Conservation (phyloP, 768 basidiomycete genomes). For the Boletus insuetus region DNA sequence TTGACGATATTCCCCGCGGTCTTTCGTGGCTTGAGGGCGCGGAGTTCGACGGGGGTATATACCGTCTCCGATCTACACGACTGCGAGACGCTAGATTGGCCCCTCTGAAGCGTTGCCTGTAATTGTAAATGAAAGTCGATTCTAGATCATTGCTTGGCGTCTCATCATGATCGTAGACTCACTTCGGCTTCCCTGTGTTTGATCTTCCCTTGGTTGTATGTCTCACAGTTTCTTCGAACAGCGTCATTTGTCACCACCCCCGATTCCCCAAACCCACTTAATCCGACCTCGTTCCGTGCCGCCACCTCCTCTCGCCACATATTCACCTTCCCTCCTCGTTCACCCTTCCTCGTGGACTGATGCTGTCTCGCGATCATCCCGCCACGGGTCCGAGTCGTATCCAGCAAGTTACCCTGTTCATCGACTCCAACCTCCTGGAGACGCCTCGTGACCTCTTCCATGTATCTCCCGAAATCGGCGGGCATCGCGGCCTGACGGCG, state of each 20-base stretch:
- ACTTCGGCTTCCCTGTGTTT: constrained; percentile 24
- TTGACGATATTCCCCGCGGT: not conserved
- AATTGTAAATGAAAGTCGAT: not conserved
- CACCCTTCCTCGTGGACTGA: constrained; percentile 15
- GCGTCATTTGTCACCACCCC: constrained; percentile 11
- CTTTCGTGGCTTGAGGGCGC: constrained; percentile 18
- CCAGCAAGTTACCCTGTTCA: constrained; percentile 25
- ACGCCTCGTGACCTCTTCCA: constrained; percentile 35
- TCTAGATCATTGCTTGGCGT: not conserved
- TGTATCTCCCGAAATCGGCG: constrained; percentile 27
- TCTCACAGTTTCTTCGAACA: constrained; percentile 12
- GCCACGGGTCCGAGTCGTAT: constrained; percentile 14
- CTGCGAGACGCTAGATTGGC: constrained; percentile 20
- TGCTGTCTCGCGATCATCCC: not conserved
- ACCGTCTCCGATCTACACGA: constrained; percentile 26
- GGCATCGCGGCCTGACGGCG: constrained; percentile 21
- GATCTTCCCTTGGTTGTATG: constrained; percentile 10
- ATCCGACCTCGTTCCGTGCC: constrained; percentile 26
- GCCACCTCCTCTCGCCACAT: constrained; percentile 57
- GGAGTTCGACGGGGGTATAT: constrained; percentile 20
- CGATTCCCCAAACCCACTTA: constrained; percentile 22
- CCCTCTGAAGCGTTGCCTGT: constrained; percentile 17
- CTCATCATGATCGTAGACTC: constrained; percentile 4
- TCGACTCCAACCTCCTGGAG: constrained; percentile 33
- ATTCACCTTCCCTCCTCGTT: constrained; percentile 39